phyloP scores from a whole-genome alignment of 495 filamentous ascomycete genomes.

The Astrothelium subdiscretum region DNA sequence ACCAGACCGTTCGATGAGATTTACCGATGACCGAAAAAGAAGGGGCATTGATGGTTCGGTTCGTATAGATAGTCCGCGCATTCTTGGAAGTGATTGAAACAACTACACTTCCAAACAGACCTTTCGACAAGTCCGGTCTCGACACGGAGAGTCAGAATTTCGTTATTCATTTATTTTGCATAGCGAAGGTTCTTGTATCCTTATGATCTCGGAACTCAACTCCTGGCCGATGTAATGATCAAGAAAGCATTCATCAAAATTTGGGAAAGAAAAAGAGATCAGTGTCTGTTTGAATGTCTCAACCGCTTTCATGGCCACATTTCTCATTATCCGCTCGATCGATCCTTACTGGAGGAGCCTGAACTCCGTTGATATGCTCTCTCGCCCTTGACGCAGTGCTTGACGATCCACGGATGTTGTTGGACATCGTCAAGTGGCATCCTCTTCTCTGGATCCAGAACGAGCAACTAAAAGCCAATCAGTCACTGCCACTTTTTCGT shows the following conservation, averaged over 20 bases:
- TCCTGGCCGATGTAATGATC: background rate
- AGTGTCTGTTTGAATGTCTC: background rate
- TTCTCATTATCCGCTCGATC: background rate
- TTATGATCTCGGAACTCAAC: background rate
- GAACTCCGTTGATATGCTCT: slow-evolving; percentile 28
- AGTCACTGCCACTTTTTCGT: background rate
- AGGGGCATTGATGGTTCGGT: background rate
- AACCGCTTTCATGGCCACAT: background rate
- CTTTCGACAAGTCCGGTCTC: background rate
- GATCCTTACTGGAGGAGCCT: background rate
- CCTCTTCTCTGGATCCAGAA: slow-evolving; percentile 87
- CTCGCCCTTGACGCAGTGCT: slow-evolving; percentile 82
- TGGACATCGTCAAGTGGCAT: slow-evolving; percentile 83
- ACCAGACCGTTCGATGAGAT: slow-evolving; percentile 95
- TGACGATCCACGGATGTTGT: slow-evolving; percentile 91
- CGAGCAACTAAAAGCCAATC: slow-evolving; percentile 53
- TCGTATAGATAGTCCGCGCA: background rate
- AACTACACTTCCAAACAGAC: background rate
- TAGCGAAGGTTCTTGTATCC: background rate
- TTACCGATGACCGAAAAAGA: slow-evolving; percentile 51
- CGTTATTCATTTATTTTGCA: background rate
- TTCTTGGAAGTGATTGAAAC: background rate
- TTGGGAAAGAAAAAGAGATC: background rate
- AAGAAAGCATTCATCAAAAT: background rate
- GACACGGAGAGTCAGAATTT: background rate